Conservation (phyloP, 257 asterid genomes). For the Jaltomata sinuosa region DNA sequence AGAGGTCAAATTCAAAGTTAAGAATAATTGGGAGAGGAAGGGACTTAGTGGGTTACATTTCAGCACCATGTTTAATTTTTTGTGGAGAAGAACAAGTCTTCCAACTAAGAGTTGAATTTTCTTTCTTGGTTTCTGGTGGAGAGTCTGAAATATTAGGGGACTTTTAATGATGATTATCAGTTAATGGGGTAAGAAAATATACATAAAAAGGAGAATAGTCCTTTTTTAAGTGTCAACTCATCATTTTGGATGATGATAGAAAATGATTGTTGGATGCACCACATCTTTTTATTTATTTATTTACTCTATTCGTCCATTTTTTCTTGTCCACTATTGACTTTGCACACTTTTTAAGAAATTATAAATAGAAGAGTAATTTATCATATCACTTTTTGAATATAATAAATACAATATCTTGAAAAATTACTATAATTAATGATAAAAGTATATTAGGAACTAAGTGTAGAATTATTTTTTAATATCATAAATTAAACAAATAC, state of each 20-base stretch:
- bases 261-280: not conserved
- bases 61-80: not conserved
- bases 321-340: too few relatives aligned
- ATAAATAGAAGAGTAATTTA: too few relatives aligned
- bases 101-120: not conserved
- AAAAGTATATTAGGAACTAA: too few relatives aligned
- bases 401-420: too few relatives aligned
- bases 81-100: not conserved
- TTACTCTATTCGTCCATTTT: too few relatives aligned
- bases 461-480: too few relatives aligned
- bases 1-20: not conserved
- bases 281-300: not conserved
- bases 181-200: not conserved
- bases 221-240: not conserved
- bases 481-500: too few relatives aligned
- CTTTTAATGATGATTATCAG: not conserved
- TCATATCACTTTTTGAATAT: too few relatives aligned
- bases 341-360: too few relatives aligned
- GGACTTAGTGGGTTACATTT: constrained; percentile 1
- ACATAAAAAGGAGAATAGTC: not conserved
- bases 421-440: too few relatives aligned
- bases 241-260: not conserved
- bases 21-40: not conserved
- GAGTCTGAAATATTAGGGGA: not conserved
- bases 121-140: not conserved